Base-by-base conservation (phyloP, 2,329 filamentous ascomycete genomes). In the Tothia fuscella region DNA sequence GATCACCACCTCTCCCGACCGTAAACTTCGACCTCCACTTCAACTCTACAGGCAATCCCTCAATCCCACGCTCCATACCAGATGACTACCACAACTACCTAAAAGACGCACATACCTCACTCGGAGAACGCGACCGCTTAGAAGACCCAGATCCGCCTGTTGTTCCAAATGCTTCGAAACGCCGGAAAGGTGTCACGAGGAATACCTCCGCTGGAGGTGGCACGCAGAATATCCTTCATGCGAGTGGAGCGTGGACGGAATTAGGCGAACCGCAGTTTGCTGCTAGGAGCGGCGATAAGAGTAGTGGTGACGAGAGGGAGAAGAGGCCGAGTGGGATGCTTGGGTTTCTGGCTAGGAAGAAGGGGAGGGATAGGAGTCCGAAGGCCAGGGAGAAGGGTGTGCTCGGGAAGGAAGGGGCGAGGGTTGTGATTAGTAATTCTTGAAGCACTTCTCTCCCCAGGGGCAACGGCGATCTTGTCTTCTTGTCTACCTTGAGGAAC, bases 361-460 rank as follows among this genome's bases (percentile, higher is more conserved):
- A 85, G 66, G 86, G 88, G 21, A 72, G 88, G 48, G 86, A 87
- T 42, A 79, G 87, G 60, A 95, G 87, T 57, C 91, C 91, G 2
- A 95, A 94, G 65, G 88, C 88, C 20, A 89, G 86, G 59, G 88
- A 96, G 64, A 76, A 86, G 42, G 91, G 91, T 45, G 88, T 98
- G 6, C 58, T 98, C 45, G 91, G 91, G 44, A 96, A 96, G 57
- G 88, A 96, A 59, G 91, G 91, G 13, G 88, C 91, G 9, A 20
- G 41, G 22, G 32, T 41, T 13, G 34, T 44, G 12, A 41, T 44
- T 16, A 37, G 42, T 30, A 34, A 33, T 36, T 42, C 29, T 26
- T 42, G 39, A 42, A 25, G 13, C 35, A 37, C 35, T 25, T 37
- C 28, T 25, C 25, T 37, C 35, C 20, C 35, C 35, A 24, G 35